Base-by-base conservation (phyloP, 2,329 filamentous ascomycete species). In the Rutstroemia sp. region DNA sequence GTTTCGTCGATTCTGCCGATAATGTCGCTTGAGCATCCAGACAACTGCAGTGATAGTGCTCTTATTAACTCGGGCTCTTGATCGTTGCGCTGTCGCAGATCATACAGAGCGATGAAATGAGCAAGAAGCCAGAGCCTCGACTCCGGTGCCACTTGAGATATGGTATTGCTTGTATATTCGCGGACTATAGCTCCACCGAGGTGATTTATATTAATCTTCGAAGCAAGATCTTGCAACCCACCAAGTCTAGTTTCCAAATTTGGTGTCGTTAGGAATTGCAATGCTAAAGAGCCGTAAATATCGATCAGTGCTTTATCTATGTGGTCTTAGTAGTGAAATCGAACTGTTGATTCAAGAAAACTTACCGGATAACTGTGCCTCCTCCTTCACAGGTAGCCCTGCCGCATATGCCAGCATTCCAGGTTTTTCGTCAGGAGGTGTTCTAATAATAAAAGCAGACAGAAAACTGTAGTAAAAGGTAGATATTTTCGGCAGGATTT, bases 111-210 rank as follows among this genome's bases (percentile, higher is more conserved):
- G 58, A 88, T 78, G 60, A 86, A 86, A 64, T 88, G 83, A 14
- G 87, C 79, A 27, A 90, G 72, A 27, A 88, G 75, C 76, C 84
- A 86, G 40, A 89, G 69, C 39, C 82, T 77, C 9, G 72, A 70
- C 42, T 64, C 67, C 38, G 61, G 30, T 9, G 58, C 45, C 19
- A 66, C 58, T 19, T 61, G 56, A 30, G 61, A 51, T 27, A 59
- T 60, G 40, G 64, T 49, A 59, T 58, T 60, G 8, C 57, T 59
- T 34, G 63, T 58, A 23, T 63, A 65, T 34, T 63, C 59, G 17
- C 54, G 51, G 36, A 66, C 58, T 48, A 69, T 49, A 52, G 65
- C 62, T 36, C 60, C 59, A 47, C 65, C 68, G 27, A 70, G 57
- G 17, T 61, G 40, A 23, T 57, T 58, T 10, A 69, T 51, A 56